Evolutionary conservation across 305 asterid species (phyloP).

Genomic region (Solanum aculeatissimum): DNA sequence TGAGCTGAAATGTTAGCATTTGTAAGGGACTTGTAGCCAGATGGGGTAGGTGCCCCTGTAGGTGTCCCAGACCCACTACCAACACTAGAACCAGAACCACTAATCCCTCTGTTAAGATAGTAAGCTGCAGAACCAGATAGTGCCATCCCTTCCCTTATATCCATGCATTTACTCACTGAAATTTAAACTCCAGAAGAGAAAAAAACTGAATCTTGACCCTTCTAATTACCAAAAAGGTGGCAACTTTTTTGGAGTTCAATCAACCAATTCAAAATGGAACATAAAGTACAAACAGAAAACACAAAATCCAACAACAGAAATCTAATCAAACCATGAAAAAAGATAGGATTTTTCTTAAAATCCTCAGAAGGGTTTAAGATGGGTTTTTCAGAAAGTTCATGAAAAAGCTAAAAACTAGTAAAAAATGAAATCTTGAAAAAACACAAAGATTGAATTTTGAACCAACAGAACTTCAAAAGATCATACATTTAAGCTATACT

Average conservation of each 20-base stretch:
- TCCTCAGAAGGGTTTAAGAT: constrained; percentile 30
- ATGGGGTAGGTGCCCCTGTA: constrained; percentile 8
- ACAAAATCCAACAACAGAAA: neutral
- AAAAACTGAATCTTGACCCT: neutral
- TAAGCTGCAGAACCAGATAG: constrained; percentile 29
- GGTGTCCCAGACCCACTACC: constrained; percentile 15
- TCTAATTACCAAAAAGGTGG: neutral
- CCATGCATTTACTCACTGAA: constrained; percentile 37
- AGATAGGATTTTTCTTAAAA: neutral
- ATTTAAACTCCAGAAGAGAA: neutral
- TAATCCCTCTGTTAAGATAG: constrained; percentile 20
- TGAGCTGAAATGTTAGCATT: constrained; percentile 24
- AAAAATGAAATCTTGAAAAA: constrained; percentile 3
- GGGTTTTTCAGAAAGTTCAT: constrained; percentile 25
- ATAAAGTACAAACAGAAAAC: neutral
- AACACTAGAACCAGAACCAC: constrained; percentile 15
- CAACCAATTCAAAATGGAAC: neutral
- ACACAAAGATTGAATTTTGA: constrained; percentile 22
- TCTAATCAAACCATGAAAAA: constrained; percentile 1
- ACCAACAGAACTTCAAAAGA: constrained; percentile 5
- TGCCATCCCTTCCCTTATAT: constrained; percentile 41
- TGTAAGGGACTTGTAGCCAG: constrained; percentile 18
- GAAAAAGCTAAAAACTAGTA: neutral
- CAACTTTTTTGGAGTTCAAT: neutral
- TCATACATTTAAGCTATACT: constrained; percentile 20